Evolutionary conservation across 2,329 filamentous ascomycete species (phyloP), one percentile per base, ranked within the genome.

Genomic region (Venturia asperata): DNA sequence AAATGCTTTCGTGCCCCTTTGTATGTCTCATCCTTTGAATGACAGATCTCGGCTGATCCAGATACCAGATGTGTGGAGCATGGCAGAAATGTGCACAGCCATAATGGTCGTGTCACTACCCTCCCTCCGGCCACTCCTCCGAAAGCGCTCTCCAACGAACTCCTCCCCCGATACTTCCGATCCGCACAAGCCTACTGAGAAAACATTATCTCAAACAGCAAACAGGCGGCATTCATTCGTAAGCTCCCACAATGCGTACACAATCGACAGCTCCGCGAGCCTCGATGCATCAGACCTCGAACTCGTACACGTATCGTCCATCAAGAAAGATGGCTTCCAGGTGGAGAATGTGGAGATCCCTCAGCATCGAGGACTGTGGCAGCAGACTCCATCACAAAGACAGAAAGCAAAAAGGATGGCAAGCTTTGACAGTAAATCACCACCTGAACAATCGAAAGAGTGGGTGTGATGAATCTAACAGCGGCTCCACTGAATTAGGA

Each of bases 41-140:
- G 9, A 7, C 45, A 24, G 34, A 11, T 19, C 19, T 1, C 13
- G 21, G n/a, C 63, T 52, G 68, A 56, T 11, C 21, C 17, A 13
- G 5, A 39, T 9, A 30, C 34, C 49, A 72, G 70, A 68, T 24
- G 70, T 72, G 0, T 70, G 71, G 15, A 69, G 68, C 13, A 71
- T 71, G 70, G 68, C 71, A n/a, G 71, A 72, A 64, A 69, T 70
- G 66, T 65, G 70, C 15, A 70, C 70, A 37, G 70, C 70, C 5
- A 71, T 72, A 24, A 72, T 72, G 66, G 70, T 72, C 10, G 70
- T 70, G 7, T 70, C 70, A 0, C 64, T 71, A 1, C 71, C 71
- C 11, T 69, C 71, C 2, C 70, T 72, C 67, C 63, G 70, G 66
- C 66, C 68, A 15, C 71, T 70, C 41, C 61, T 72, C 2, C 68